Percentiles rank a stretch among this genome's conserved stretches.
Conservation (phyloP, 306 rosid species). For the Lotus japonicus region DNA sequence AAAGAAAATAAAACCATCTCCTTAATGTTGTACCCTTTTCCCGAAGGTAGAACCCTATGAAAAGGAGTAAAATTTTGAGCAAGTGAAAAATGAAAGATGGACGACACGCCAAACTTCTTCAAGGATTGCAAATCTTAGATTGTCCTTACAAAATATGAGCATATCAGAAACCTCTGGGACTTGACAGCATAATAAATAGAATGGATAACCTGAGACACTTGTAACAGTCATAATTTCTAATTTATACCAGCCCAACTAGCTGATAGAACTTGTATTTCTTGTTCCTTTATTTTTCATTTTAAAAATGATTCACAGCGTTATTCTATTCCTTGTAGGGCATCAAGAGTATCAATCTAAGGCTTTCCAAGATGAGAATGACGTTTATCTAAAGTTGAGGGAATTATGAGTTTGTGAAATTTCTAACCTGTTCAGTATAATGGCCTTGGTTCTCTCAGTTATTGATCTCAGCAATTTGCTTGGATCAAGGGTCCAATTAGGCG, state of each 20-base stretch:
- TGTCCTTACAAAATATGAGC: background rate
- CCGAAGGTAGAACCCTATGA: background rate
- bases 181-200: constrained; percentile 3
- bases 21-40: background rate
- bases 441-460: constrained; percentile 68
- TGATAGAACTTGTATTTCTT: background rate
- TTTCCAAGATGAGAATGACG: background rate
- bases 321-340: background rate
- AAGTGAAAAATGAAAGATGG: background rate
- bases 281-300: background rate
- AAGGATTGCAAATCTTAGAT: background rate
- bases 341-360: background rate
- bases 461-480: constrained; percentile 48
- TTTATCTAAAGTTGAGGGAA: background rate
- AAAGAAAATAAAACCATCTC: background rate
- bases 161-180: background rate
- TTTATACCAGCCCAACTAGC: background rate
- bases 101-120: background rate
- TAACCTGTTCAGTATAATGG: constrained; percentile 73
- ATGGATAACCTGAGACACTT: background rate
- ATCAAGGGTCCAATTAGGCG: constrained; percentile 76
- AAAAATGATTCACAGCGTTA: background rate
- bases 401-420: constrained; percentile 10
- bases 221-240: background rate
- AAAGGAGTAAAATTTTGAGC: background rate